Evolutionary conservation across 2,329 filamentous ascomycete species (phyloP).

Genomic region (Phialocephala subalpina): DNA sequence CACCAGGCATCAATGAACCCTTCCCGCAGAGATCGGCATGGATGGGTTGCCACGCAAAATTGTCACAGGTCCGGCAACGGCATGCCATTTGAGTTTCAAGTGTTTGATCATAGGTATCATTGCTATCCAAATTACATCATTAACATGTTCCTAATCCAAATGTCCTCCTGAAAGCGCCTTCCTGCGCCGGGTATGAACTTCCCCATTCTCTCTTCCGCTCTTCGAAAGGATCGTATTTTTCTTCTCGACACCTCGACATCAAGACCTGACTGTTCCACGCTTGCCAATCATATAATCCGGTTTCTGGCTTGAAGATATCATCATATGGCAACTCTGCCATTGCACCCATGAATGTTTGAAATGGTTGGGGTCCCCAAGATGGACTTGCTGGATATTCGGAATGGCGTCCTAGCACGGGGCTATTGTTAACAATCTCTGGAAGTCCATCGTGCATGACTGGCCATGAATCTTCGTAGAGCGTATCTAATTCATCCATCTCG

Average conservation of each 20-base stretch:
- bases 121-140: constrained; percentile 11
- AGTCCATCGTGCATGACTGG: constrained; percentile 31
- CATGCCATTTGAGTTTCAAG: not conserved
- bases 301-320: constrained; percentile 43
- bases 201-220: constrained; percentile 35
- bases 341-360: constrained; percentile 45
- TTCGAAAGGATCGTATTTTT: constrained; percentile 39
- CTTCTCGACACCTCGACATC: constrained; percentile 42
- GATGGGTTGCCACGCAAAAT: not conserved
- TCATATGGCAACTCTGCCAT: constrained; percentile 43
- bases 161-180: constrained; percentile 27
- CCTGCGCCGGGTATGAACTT: constrained; percentile 25
- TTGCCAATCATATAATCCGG: constrained; percentile 42
- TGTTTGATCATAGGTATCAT: constrained; percentile 7
- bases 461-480: constrained; percentile 43
- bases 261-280: constrained; percentile 41
- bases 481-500: constrained; percentile 37
- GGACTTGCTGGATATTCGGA: constrained; percentile 40
- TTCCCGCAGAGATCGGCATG: constrained; percentile 9
- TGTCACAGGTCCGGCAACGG: not conserved
- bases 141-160: constrained; percentile 33
- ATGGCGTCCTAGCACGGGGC: constrained; percentile 26
- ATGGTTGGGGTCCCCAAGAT: constrained; percentile 40
- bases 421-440: constrained; percentile 32
- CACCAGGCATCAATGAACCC: not conserved